phyloP scores from a whole-genome alignment of 2,329 filamentous ascomycete genomes.

The Neopestalotiopsis sp. region DNA sequence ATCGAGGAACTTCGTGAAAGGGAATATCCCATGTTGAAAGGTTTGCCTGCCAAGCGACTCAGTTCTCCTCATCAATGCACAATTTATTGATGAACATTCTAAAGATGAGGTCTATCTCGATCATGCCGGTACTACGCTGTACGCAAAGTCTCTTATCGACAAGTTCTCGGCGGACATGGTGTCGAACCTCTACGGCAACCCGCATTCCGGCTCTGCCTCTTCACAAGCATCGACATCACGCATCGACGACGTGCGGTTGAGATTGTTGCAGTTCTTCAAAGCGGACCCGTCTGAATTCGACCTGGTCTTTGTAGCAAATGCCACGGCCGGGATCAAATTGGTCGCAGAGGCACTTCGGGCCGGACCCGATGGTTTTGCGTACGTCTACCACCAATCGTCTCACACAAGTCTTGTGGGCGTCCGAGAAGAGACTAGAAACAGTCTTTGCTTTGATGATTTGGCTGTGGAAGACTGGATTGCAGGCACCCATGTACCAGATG shows the following conservation, averaged over 20 bases:
- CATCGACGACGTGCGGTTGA: conserved; percentile 77
- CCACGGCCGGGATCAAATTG: conserved; percentile 67
- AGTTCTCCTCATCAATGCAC: conserved; percentile 14
- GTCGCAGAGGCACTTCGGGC: conserved; percentile 76
- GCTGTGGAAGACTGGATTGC: conserved; percentile 71
- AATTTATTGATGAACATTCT: conserved; percentile 17
- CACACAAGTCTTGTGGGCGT: conserved; percentile 89
- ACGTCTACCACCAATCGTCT: conserved; percentile 80
- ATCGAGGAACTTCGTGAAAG: conserved; percentile 62
- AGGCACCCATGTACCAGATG: conserved; percentile 37
- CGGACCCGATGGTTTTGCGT: conserved; percentile 73
- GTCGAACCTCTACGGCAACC: conserved; percentile 83
- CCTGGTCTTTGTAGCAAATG: conserved; percentile 69
- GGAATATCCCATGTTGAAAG: conserved; percentile 75
- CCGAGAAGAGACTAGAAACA: conserved; percentile 70
- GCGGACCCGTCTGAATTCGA: conserved; percentile 84
- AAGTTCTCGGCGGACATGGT: conserved; percentile 81
- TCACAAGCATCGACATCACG: conserved; percentile 77
- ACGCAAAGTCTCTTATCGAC: conserved; percentile 81
- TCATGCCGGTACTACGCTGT: conserved; percentile 91
- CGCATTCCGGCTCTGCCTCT: conserved; percentile 83
- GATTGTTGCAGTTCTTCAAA: conserved; percentile 76
- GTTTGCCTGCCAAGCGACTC: conserved; percentile 40
- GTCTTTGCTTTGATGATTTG: conserved; percentile 69
- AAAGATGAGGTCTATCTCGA: conserved; percentile 82